Percentiles rank a stretch among this genome's conserved stretches.
phyloP scores from a whole-genome alignment of 495 filamentous ascomycete genomes.

The Evernia prunastri region DNA sequence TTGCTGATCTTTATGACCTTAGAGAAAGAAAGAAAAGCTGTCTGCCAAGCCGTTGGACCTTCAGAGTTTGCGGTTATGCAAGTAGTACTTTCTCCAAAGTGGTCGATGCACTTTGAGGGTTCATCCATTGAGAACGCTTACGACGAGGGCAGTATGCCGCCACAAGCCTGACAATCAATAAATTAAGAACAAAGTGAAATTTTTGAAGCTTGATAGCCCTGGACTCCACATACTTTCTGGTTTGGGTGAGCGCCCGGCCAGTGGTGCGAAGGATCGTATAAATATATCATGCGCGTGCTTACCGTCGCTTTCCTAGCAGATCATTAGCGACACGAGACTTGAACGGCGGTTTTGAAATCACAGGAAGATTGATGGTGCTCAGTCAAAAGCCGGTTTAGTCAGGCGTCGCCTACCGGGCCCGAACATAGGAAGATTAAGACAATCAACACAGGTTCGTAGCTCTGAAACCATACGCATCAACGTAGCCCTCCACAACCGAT shows the following conservation, averaged over 20 bases:
- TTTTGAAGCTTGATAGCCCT: background rate
- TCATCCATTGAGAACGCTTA: background rate
- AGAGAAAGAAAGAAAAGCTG: background rate
- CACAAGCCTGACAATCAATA: background rate
- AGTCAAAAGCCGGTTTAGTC: conserved; percentile 60
- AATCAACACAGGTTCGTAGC: conserved; percentile 46
- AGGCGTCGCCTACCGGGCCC: conserved; percentile 49
- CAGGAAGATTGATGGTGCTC: conserved; percentile 31
- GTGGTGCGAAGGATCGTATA: background rate
- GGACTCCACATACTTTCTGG: background rate
- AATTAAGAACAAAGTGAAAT: background rate
- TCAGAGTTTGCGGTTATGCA: background rate
- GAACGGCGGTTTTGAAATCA: background rate
- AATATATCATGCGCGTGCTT: background rate
- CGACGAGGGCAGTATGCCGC: background rate
- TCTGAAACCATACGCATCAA: conserved; percentile 35
- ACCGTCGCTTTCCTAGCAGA: background rate
- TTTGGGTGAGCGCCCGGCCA: background rate
- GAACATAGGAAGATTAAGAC: conserved; percentile 49
- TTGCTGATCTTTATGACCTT: background rate
- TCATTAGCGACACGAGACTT: background rate
- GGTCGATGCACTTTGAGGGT: background rate
- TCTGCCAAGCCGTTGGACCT: background rate
- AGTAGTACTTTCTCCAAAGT: background rate
- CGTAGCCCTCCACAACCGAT: conserved; percentile 81